Evolutionary conservation across 441 rosid genomes (phyloP).

Genomic region (Erodium texanum): DNA sequence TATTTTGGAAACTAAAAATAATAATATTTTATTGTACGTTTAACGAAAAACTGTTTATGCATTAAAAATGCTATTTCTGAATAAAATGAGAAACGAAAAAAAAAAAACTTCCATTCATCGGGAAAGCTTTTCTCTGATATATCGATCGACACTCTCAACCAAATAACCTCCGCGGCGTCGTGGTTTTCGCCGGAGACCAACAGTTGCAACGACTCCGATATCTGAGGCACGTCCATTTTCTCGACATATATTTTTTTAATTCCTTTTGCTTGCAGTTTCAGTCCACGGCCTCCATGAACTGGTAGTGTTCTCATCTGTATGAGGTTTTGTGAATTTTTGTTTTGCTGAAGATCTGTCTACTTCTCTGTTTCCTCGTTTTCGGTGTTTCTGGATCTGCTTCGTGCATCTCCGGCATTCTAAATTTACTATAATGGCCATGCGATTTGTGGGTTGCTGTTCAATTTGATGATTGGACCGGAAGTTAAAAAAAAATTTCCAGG

Average conservation of each 20-base stretch:
- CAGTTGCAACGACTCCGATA: not conserved
- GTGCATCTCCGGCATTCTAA: not conserved
- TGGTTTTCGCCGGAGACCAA: not conserved
- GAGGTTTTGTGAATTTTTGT: not conserved
- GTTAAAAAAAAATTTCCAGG: too few species aligned
- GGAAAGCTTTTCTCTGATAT: not conserved
- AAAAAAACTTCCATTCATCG: not conserved
- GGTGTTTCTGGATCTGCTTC: not conserved
- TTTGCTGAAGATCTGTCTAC: not conserved
- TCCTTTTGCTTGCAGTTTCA: not conserved
- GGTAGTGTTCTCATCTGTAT: not conserved
- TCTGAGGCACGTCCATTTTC: not conserved
- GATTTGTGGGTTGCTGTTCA: not conserved
- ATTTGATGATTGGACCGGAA: not conserved
- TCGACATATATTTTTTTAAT: not conserved
- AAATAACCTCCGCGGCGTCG: too few species aligned
- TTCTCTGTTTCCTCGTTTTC: not conserved
- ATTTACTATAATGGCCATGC: not conserved
- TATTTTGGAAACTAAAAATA: too few species aligned
- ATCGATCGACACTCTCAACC: too few species aligned
- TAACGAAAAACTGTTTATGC: too few species aligned
- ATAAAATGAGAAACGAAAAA: too few species aligned
- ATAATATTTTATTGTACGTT: too few species aligned
- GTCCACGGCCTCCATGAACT: not conserved
- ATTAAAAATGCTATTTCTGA: too few species aligned